A percentile compares a stretch with the other conserved stretches of the same genome.
These are phyloP conservation scores for Phaeomoniella chlamydospora DNA, from an alignment of 2,329 filamentous ascomycete species.

Conservation along the genomic window DNA sequence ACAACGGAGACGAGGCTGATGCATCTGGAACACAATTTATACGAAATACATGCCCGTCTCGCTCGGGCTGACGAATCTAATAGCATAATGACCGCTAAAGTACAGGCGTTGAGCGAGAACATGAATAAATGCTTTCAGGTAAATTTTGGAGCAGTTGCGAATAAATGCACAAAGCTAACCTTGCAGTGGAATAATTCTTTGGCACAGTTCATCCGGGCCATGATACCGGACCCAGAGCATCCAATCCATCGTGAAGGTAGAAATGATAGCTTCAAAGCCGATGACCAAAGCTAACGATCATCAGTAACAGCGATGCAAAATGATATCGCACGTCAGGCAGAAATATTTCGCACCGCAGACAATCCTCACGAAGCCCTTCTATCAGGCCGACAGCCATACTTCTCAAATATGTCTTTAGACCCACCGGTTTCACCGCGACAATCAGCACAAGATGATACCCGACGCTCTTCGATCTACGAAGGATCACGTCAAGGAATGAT, in stretches of 20 bases:
- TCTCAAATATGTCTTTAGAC: conserved; percentile 46
- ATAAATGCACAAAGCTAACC: no score
- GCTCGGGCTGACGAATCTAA: conserved; percentile 73
- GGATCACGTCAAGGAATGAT: conserved; percentile 39
- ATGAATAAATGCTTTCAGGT: conserved; percentile 59
- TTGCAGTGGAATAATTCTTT: conserved; percentile 71
- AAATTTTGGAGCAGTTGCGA: no score
- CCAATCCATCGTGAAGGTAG: conserved; percentile 69
- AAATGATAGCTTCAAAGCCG: no score
- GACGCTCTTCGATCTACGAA: not conserved
- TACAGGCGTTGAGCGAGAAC: conserved; percentile 68
- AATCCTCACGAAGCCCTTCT: conserved; percentile 51
- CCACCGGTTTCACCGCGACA: conserved; percentile 81
- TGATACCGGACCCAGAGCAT: conserved; percentile 63
- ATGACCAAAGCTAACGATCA: no score
- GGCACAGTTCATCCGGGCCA: conserved; percentile 55
- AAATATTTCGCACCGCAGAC: conserved; percentile 40
- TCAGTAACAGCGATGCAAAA: conserved; percentile 44
- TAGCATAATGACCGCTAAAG: conserved; percentile 64
- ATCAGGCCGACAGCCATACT: conserved; percentile 51
- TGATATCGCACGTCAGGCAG: conserved; percentile 47
- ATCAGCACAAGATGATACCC: conserved; percentile 27
- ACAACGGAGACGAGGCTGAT: conserved; percentile 60
- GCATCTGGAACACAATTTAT: conserved; percentile 66
- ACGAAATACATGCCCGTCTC: conserved; percentile 63